Base-by-base conservation (phyloP, 2,329 filamentous ascomycete species). In the Botrytis paeoniae region DNA sequence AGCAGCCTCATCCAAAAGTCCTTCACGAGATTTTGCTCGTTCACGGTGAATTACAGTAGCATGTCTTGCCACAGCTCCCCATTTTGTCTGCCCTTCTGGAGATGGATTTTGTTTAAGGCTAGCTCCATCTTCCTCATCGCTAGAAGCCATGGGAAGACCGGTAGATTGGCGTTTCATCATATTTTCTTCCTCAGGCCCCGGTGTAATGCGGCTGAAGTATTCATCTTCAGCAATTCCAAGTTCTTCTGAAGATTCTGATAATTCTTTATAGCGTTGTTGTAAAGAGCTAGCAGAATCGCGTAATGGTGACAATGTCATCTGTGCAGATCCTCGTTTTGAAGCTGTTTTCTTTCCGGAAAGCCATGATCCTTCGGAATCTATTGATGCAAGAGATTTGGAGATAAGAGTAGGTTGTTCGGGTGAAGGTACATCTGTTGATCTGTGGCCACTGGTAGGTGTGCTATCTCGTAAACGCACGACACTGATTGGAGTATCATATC, bases 331-430 rank as follows among this genome's bases (percentile, higher is more conserved):
- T 76, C 85, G 82, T 78, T 84, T 85, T 76, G 85, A 86, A 68
- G 82, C 83, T 76, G 84, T 72, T 76, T 83, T 82, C 73, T 91
- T 90, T 25, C 95, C 94, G 5, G 94, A 96, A 62, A 99, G 89
- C 96, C 96, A 99, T 0, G 95, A 98, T 7, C 89, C 96, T 83
- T 99, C 96, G 0, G 95, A 98, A 80, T 98, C 96, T 74, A 98
- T 93, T 0, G 95, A 98, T 2, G 94, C 96, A 29, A 98, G 86
- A 0, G 95, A 98, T 81, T 95, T 92, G 43, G 94, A 93, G 80
- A 94, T 82, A 54, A 75, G 87, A 78, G 69, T 80, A 77, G 69
- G 81, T 51, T 84, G 86, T 77, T 86, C 90, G 29, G 85, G 89
- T 8, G 87, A 90, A 39, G 84, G 81, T 37, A 84, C 82, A 7